A percentile compares a stretch with the other conserved stretches of the same genome.
Evolutionary conservation across 2,329 filamentous ascomycete genomes (phyloP).

Genomic region (Blastomyces silverae): DNA sequence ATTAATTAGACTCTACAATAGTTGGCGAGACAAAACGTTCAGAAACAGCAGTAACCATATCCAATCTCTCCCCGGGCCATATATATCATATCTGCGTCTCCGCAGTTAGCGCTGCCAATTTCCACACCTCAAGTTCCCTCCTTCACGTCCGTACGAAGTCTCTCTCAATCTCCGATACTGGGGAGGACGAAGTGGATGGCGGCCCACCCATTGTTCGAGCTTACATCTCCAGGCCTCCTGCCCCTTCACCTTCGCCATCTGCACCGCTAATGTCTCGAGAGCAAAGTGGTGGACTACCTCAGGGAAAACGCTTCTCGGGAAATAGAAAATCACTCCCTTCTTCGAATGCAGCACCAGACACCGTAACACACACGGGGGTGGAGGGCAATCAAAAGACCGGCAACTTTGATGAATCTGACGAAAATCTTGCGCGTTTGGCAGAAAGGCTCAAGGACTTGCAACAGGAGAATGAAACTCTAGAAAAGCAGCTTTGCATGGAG

Average conservation of each 20-base stretch:
- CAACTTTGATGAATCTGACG: constrained; percentile 51
- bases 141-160: constrained; percentile 72
- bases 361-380: constrained; percentile 37
- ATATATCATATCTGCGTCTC: constrained; percentile 94
- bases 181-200: constrained; percentile 32
- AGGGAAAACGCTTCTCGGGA: constrained; percentile 59
- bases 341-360: constrained; percentile 38
- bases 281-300: constrained; percentile 49
- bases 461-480: constrained; percentile 73
- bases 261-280: constrained; percentile 60
- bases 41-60: constrained; percentile 86
- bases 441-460: constrained; percentile 72
- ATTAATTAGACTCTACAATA: constrained; percentile 30
- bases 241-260: constrained; percentile 54
- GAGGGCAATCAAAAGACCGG: constrained; percentile 35
- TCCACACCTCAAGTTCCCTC: constrained; percentile 79
- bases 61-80: constrained; percentile 73
- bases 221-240: constrained; percentile 47
- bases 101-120: constrained; percentile 83
- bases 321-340: constrained; percentile 67
- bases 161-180: constrained; percentile 38
- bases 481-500: constrained; percentile 60
- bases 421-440: constrained; percentile 70
- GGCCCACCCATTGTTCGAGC: constrained; percentile 45
- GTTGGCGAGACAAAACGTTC: constrained; percentile 76